A percentile compares a stretch with the other conserved stretches of the same genome.
Conservation (phyloP, 2,329 filamentous ascomycete genomes). For the Botrytis aclada region DNA sequence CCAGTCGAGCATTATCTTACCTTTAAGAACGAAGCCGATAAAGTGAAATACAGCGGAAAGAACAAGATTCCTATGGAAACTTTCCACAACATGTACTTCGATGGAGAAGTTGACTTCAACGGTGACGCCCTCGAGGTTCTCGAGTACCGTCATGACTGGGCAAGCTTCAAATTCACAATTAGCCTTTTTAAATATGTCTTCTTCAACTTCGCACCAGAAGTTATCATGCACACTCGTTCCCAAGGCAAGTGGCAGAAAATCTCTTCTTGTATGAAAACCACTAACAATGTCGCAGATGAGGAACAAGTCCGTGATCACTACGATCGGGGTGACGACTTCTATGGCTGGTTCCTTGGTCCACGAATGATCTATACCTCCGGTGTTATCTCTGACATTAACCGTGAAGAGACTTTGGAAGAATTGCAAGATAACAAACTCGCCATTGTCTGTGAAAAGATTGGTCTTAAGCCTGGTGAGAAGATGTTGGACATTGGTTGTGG, state of each 20-base stretch:
- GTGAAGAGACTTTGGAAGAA: slow-evolving; percentile 88
- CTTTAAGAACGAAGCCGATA: slow-evolving; percentile 64
- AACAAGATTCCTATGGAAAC: slow-evolving; percentile 87
- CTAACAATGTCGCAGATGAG: slow-evolving; percentile 63
- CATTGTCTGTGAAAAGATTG: slow-evolving; percentile 94
- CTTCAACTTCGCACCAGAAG: slow-evolving; percentile 81
- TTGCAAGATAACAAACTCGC: slow-evolving; percentile 97
- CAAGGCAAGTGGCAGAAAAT: slow-evolving; percentile 56
- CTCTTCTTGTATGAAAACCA: slow-evolving; percentile 10
- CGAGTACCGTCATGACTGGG: slow-evolving; percentile 97
- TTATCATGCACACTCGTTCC: slow-evolving; percentile 87
- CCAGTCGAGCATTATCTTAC: slow-evolving; percentile 88
- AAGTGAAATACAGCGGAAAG: slow-evolving; percentile 68
- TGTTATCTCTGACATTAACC: slow-evolving; percentile 81
- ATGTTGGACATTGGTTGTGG: slow-evolving; percentile 96
- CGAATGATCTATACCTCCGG: slow-evolving; percentile 99
- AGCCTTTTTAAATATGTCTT: slow-evolving; percentile 86
- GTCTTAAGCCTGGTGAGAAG: slow-evolving; percentile 72
- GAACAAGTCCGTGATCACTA: slow-evolving; percentile 98
- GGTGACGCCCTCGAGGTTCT: slow-evolving; percentile 84
- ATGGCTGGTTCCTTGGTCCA: slow-evolving; percentile 95
- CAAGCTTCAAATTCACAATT: slow-evolving; percentile 86
- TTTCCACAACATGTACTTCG: slow-evolving; percentile 98
- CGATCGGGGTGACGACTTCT: slow-evolving; percentile 97
- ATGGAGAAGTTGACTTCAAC: slow-evolving; percentile 92